phyloP scores from a whole-genome alignment of 1,284 basidiomycete genomes.

The Schizophyllum amplum region DNA sequence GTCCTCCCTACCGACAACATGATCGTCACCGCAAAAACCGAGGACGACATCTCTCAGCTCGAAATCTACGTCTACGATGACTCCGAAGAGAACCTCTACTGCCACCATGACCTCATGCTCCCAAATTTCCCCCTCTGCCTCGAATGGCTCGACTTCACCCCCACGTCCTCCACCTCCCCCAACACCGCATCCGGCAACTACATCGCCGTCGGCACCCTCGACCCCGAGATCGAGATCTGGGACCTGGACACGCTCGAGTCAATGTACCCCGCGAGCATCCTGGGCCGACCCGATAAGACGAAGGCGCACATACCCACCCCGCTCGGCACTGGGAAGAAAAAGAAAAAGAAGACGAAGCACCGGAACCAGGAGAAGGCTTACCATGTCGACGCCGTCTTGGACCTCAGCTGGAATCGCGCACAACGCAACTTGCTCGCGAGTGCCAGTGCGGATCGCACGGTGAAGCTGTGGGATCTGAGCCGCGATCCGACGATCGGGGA shows the following conservation, averaged over 20 bases:
- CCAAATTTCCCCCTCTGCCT: conserved; percentile 97
- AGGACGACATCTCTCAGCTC: conserved; percentile 93
- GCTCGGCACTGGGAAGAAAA: conserved; percentile 87
- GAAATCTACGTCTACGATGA: conserved; percentile 96
- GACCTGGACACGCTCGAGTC: conserved; percentile 90
- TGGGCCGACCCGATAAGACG: conserved; percentile 86
- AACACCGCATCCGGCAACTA: conserved; percentile 65
- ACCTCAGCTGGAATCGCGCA: conserved; percentile 85
- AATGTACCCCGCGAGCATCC: conserved; percentile 88
- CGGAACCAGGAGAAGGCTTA: conserved; percentile 61
- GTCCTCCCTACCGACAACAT: conserved; percentile 89
- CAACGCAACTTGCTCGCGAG: conserved; percentile 90
- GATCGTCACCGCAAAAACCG: conserved; percentile 89
- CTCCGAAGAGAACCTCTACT: conserved; percentile 86
- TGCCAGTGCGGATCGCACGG: conserved; percentile 89
- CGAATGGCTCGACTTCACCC: conserved; percentile 97
- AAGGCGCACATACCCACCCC: conserved; percentile 71
- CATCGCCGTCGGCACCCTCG: conserved; percentile 94
- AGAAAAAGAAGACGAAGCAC: conserved; percentile 82
- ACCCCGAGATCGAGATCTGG: conserved; percentile 99
- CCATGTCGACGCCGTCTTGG: conserved; percentile 92
- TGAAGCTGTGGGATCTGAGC: conserved; percentile 96
- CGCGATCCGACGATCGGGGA: conserved; percentile 43
- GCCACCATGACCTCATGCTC: conserved; percentile 97
- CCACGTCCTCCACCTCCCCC: conserved; percentile 41